Base-by-base conservation (phyloP, 2,329 filamentous ascomycete species). In the Pestalotiopsis sp. region DNA sequence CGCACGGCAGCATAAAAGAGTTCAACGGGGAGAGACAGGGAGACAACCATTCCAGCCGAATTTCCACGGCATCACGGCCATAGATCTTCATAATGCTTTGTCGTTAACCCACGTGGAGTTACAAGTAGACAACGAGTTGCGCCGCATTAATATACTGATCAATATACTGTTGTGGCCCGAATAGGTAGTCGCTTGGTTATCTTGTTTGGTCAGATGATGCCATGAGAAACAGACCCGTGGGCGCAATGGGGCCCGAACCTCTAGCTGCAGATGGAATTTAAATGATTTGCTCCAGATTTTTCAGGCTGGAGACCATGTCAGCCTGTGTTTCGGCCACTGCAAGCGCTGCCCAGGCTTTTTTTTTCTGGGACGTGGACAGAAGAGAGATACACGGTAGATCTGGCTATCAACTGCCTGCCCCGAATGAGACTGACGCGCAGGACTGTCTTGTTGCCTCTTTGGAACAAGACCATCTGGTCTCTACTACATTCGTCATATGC, bases 141-240 rank as follows among this genome's bases (percentile, higher is more conserved):
- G 22, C 22, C 56, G 22, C 26, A 14, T 26, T 58, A 58, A 40
- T 61, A 40, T 61, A 35, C 58, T 61, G 17, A 38, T 22, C 24
- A 52, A 63, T 63, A 63, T 63, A 63, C 38, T 24, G 38, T 63
- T 63, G 20, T 52, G 38, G 39, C 60, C 60, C 17, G 48, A 63
- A 63, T 26, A 63, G 60, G 60, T 63, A 61, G 38, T 63, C 60
- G 60, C 60, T 44, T 63, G 39, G 20, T n/a, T 63, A 39, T 63
- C 60, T 30, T 63, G 20, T 22, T 63, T 63, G 39, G 60, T 48
- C 60, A 24, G 60, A 35, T 48, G 38, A 44, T 48, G n/a, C 39
- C 40, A 63, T 63, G 60, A 22, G 60, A 35, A 35, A 35, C 30
- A 35, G 20, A 38, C 7, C 10, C 24, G 39, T 48, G n/a, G 20